Conservation (phyloP, 2,329 filamentous ascomycete genomes). For the Curvularia sp. region DNA sequence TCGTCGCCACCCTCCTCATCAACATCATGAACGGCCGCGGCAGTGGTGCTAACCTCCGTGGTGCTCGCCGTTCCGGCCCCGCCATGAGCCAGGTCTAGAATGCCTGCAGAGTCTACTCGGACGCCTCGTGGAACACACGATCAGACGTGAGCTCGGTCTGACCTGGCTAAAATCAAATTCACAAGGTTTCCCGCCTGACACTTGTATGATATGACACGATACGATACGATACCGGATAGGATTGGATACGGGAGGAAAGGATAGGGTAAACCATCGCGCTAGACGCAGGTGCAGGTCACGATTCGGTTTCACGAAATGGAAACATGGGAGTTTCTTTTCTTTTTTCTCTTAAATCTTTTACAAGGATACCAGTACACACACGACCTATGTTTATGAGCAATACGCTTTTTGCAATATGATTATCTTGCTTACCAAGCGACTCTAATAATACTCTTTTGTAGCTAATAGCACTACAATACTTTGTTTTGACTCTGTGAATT, state of each 20-base stretch:
- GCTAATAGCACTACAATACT: conserved; percentile 3
- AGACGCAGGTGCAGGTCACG: conserved; percentile 6
- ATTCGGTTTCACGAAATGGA: not conserved
- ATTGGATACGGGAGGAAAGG: not conserved
- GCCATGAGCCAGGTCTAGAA: conserved; percentile 64
- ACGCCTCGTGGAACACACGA: conserved; percentile 38
- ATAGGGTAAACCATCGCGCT: conserved; percentile 12
- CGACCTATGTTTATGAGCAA: not conserved
- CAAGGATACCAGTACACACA: conserved; percentile 13
- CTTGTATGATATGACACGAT: conserved; percentile 10
- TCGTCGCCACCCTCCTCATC: conserved; percentile 62
- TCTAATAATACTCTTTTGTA: conserved; percentile 12
- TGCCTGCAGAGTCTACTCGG: conserved; percentile 33
- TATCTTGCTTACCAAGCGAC: conserved; percentile 8
- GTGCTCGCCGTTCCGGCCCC: conserved; percentile 56
- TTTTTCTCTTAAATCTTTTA: not conserved
- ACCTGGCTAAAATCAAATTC: not conserved
- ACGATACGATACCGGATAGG: not conserved
- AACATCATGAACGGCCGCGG: conserved; percentile 63
- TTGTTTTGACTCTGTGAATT: not conserved
- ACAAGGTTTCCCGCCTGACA: not conserved
- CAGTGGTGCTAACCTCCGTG: conserved; percentile 53
- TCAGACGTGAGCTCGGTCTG: conserved; percentile 24
- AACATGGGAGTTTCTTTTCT: not conserved
- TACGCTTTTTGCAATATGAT: not conserved